Conservation (phyloP, 2,329 filamentous ascomycete genomes). For the Calonectria fujianensis region DNA sequence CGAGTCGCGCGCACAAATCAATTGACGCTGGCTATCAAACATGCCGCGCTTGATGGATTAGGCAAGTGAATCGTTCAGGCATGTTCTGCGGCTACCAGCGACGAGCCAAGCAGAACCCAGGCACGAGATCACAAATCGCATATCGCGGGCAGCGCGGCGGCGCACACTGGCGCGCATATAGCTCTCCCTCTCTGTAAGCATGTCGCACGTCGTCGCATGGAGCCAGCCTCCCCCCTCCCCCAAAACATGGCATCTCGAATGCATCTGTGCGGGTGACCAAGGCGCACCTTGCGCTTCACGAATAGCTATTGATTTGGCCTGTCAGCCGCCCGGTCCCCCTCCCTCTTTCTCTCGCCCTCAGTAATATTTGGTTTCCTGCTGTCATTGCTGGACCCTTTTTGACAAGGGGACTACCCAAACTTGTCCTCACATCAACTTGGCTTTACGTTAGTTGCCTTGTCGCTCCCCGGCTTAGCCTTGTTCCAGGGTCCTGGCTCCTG, state of each 20-base stretch:
- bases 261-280: constrained; percentile 19
- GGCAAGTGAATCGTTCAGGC: constrained; percentile 6
- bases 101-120: constrained; percentile 4
- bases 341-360: neutral
- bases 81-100: neutral
- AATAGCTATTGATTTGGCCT: neutral
- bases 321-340: constrained; percentile 13
- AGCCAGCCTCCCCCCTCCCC: constrained; percentile 6
- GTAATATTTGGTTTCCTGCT: neutral
- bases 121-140: constrained; percentile 17
- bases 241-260: neutral
- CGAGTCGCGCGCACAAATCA: constrained; percentile 10
- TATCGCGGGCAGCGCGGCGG: constrained; percentile 18
- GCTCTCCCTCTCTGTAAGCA: neutral
- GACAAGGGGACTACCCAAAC: constrained; percentile 17
- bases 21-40: neutral
- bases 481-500: constrained; percentile 41
- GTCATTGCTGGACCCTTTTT: neutral
- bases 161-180: constrained; percentile 15
- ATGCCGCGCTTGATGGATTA: neutral
- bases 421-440: constrained; percentile 18
- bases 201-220: constrained; percentile 6
- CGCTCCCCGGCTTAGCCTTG: constrained; percentile 24
- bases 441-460: constrained; percentile 28
- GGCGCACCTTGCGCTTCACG: constrained; percentile 13